These are phyloP conservation scores for Starmerella tilneyi DNA, from an alignment of 805 yeast genomes.

Conservation along the genomic window DNA sequence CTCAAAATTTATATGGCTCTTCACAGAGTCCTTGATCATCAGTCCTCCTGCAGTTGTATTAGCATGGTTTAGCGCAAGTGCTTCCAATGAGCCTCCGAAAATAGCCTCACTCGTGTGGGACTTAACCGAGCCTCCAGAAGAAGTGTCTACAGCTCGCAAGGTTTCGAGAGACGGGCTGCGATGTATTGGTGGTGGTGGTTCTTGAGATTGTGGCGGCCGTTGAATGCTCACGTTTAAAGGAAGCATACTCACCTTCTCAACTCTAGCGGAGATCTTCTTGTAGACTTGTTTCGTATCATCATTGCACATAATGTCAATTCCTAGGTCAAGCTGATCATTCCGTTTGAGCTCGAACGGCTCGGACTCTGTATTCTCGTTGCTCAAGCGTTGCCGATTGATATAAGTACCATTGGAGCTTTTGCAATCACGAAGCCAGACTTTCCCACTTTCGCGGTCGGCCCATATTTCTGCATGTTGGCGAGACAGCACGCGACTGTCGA, in stretches of 20 bases:
- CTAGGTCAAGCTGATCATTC: slow-evolving; percentile 87
- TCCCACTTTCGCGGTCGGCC: slow-evolving; percentile 54
- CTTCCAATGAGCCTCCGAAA: slow-evolving; percentile 32
- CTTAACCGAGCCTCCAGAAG: neutral
- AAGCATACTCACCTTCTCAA: slow-evolving; percentile 60
- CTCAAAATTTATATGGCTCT: slow-evolving; percentile 29
- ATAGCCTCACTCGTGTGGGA: slow-evolving; percentile 24
- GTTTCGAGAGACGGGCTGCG: slow-evolving; percentile 21
- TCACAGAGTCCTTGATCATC: slow-evolving; percentile 29
- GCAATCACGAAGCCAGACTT: slow-evolving; percentile 69
- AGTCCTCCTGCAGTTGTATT: slow-evolving; percentile 31
- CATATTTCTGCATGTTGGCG: slow-evolving; percentile 89
- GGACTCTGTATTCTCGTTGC: slow-evolving; percentile 44
- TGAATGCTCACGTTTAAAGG: slow-evolving; percentile 31
- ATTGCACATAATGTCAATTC: slow-evolving; percentile 61
- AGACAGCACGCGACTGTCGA: slow-evolving; percentile 85
- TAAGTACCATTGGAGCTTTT: slow-evolving; percentile 93
- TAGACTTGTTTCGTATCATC: slow-evolving; percentile 51
- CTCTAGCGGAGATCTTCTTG: slow-evolving; percentile 73
- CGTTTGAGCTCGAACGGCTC: slow-evolving; percentile 50
- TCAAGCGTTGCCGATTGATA: slow-evolving; percentile 63
- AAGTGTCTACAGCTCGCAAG: slow-evolving; percentile 7
- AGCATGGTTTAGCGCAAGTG: slow-evolving; percentile 31
- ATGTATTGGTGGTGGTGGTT: slow-evolving; percentile 9
- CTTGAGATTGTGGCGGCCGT: slow-evolving; percentile 6